Evolutionary conservation across 164 flowering plant genomes (phyloP), one percentile per base, ranked within the genome.

Genomic region (Vitis vinifera): DNA sequence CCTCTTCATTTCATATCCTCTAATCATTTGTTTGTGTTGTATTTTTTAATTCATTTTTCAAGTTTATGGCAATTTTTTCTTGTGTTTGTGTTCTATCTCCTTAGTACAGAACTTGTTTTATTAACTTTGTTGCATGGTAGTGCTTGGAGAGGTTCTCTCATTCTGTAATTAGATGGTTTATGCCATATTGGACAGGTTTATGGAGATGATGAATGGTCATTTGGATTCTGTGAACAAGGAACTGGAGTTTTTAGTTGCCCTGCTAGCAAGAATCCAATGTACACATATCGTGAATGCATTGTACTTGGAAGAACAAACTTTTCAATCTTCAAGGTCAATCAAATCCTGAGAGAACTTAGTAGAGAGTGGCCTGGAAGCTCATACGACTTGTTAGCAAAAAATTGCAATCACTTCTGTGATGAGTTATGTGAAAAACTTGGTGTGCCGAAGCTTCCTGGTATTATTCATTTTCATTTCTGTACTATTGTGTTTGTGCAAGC

Each of bases 391-490:
- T 70, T 95, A 57, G 66, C 98, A 58, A 95, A 77, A 79, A 95
- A 95, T 73, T 95, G 99, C 83, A 95, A 95, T 74, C 99, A 95
- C 85, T 95, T 95, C 68, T 95, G 99, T 74, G 93, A 95, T 77
- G 92, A 91, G 73, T 79, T 95, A 48, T 93, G 97, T 78, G 96
- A 91, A 68, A 85, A 84, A 75, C 91, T 95, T 62, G 96, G 87
- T 69, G 97, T 92, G 63, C 91, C 89, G 8, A 93, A 91, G 79
- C 92, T 90, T 81, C 99, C 99, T 80, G 99, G 99, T 95, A 69
- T 37, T 37, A 37, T 6, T 37, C 7, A 37, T 37, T 37, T 37
- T 37, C 44, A 37, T 37, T 37, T 37, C 44, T 37, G 44, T 37
- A 37, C 44, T 37, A 37, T 37, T 37, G 44, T 37, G 44, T 37